phyloP scores from a whole-genome alignment of 2,329 filamentous ascomycete genomes.

The Neospermospora avenae region DNA sequence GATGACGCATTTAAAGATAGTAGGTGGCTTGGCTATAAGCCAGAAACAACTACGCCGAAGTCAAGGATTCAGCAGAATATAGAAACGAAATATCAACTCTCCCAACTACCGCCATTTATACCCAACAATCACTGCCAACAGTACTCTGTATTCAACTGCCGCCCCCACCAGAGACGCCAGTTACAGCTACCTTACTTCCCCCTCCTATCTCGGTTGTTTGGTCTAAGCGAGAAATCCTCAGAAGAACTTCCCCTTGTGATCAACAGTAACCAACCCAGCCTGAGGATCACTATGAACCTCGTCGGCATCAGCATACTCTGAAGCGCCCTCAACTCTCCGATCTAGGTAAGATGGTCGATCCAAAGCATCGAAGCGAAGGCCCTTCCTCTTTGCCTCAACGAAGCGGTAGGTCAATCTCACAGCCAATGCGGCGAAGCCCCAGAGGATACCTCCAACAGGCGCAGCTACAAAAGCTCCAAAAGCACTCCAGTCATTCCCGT shows the following conservation, averaged over 20 bases:
- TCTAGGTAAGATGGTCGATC: slow-evolving; percentile 49
- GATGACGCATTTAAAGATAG: background rate
- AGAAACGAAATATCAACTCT: background rate
- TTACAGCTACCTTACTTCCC: too few relatives aligned
- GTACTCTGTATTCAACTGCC: background rate
- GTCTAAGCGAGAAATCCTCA: slow-evolving; percentile 11
- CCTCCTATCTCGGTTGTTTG: background rate
- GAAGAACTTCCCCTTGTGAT: slow-evolving; percentile 35
- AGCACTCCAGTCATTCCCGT: slow-evolving; percentile 73
- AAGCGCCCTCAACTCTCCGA: slow-evolving; percentile 21
- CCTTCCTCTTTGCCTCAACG: slow-evolving; percentile 52
- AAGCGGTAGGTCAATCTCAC: slow-evolving; percentile 59
- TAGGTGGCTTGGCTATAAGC: background rate
- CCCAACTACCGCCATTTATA: background rate
- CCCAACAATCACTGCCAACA: background rate
- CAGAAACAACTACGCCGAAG: background rate
- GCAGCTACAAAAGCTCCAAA: slow-evolving; percentile 83
- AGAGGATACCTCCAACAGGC: slow-evolving; percentile 70
- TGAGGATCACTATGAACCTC: slow-evolving; percentile 23
- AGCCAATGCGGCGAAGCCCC: slow-evolving; percentile 61
- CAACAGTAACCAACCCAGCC: slow-evolving; percentile 27
- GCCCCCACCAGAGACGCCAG: background rate
- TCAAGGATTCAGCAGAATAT: background rate
- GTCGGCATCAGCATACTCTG: slow-evolving; percentile 31
- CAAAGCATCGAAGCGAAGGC: slow-evolving; percentile 62